phyloP scores from a whole-genome alignment of 345 rosid species.

The Erysimum cheiranthoides region DNA sequence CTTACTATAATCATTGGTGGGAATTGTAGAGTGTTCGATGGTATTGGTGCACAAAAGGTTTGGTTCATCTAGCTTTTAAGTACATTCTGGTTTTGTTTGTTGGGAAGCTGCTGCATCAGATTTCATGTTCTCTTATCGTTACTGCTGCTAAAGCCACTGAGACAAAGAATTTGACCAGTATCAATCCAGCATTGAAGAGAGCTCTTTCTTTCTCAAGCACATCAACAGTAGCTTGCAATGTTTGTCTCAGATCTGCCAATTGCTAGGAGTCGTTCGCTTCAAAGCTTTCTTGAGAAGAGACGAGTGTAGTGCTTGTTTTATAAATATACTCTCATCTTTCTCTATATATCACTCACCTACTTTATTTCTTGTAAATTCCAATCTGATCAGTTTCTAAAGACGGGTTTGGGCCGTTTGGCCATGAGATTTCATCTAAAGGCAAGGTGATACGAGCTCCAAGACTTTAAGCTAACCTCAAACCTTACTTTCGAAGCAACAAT shows the following conservation, averaged over 20 bases:
- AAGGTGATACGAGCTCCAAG: background rate
- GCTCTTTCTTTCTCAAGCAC: conserved; percentile 80
- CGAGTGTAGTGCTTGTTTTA: background rate
- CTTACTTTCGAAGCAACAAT: conserved; percentile 3
- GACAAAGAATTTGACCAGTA: conserved; percentile 34
- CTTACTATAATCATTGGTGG: conserved; percentile 85
- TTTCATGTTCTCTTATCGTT: no score
- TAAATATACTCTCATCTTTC: background rate
- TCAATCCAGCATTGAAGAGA: conserved; percentile 67
- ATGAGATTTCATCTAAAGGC: no score
- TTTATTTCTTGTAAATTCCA: no score
- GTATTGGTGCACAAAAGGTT: conserved; percentile 73
- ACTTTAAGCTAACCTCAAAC: background rate
- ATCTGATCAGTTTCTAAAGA: no score
- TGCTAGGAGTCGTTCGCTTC: conserved; percentile 86
- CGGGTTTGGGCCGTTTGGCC: no score
- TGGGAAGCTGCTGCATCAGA: background rate
- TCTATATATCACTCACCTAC: no score
- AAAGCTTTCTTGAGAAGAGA: conserved; percentile 86
- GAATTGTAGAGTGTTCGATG: conserved; percentile 65
- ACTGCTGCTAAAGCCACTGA: no score
- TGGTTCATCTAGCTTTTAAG: background rate
- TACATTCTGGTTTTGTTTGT: background rate
- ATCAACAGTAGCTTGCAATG: conserved; percentile 65
- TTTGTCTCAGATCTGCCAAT: conserved; percentile 68